Base-by-base conservation (phyloP, 1,284 basidiomycete species). In the Heterobasidion irregulare region DNA sequence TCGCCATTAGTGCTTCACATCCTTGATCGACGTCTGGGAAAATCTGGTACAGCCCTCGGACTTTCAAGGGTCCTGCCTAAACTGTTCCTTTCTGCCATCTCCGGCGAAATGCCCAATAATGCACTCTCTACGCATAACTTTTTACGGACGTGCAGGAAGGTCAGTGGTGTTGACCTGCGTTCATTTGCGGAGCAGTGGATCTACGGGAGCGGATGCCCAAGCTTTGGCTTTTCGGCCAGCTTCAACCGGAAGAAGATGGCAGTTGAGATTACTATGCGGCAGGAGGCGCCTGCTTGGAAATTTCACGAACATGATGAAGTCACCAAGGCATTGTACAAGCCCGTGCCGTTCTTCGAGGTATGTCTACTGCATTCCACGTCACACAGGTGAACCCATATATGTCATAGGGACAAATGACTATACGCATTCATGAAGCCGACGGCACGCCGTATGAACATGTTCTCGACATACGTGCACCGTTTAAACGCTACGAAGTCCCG, bases 391-490 rank as follows among this genome's bases (percentile, higher is more conserved):
- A 44, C 61, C 16, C 56, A 55, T 57, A 5, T 34, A 41, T 43
- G 53, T 45, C 57, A 32, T 66, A 93, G 80, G 96, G 95, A 13
- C 93, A 94, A 75, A 93, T 99, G 89, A 98, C 97, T 15, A 91
- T 99, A 53, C 92, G 97, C 16, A 98, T 99, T 56, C 95, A 99
- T 68, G 97, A 99, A 75, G 95, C 95, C 0, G 97, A 99, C 67
- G 97, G 97, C 1, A 98, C 97, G 44, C 96, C 97, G 0, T 99
- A 99, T 66, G 97, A 99, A 70, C 97, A 99, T 67, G 92, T 99
- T 18, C 78, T 99, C 45, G 94, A 98, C 67, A 91, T 99, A 57
- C 86, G 91, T 45, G 83, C 82, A 18, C 72, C 84, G 1, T 90
- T 89, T 72, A 98, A 97, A 68, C 86, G 90, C 12, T 98, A 93